A percentile compares a stretch with the other conserved stretches of the same genome.
Evolutionary conservation across 1,284 basidiomycete species (phyloP).

Genomic region (Cystobasidiaceae sp.): DNA sequence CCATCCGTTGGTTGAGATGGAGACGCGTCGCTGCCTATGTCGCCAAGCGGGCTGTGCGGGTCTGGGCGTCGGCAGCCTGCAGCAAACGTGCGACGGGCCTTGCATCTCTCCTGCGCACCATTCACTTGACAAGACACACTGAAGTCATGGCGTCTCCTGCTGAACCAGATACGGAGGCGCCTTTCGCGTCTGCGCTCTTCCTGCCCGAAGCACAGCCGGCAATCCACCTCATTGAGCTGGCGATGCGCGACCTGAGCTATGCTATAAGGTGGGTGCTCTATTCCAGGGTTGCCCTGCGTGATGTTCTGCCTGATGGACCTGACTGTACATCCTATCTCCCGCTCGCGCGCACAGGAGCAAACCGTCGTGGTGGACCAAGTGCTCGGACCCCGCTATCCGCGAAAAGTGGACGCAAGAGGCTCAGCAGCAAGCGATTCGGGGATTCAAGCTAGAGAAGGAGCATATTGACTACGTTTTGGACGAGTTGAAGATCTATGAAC

Average conservation of each 20-base stretch:
- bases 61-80: too few species aligned
- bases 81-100: too few species aligned
- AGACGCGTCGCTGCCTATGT: too few species aligned
- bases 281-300: neutral
- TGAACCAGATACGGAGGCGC: constrained; percentile 32
- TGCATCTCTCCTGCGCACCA: too few species aligned
- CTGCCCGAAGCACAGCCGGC: neutral
- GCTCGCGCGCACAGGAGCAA: neutral
- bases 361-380: constrained; percentile 4
- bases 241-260: neutral
- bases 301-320: neutral
- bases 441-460: neutral
- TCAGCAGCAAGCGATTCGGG: neutral
- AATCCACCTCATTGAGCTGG: constrained; percentile 1
- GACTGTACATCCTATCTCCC: too few species aligned
- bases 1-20: too few species aligned
- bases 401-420: neutral
- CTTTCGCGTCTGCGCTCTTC: neutral
- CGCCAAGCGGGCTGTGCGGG: too few species aligned
- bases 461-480: neutral
- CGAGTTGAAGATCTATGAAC: neutral
- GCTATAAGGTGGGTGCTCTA: neutral
- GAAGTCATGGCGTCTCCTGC: neutral
- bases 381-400: neutral
- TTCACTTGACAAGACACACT: neutral